Percentiles rank a stretch among this genome's conserved stretches.
phyloP scores from a whole-genome alignment of 306 rosid genomes.

The Cercis canadensis region DNA sequence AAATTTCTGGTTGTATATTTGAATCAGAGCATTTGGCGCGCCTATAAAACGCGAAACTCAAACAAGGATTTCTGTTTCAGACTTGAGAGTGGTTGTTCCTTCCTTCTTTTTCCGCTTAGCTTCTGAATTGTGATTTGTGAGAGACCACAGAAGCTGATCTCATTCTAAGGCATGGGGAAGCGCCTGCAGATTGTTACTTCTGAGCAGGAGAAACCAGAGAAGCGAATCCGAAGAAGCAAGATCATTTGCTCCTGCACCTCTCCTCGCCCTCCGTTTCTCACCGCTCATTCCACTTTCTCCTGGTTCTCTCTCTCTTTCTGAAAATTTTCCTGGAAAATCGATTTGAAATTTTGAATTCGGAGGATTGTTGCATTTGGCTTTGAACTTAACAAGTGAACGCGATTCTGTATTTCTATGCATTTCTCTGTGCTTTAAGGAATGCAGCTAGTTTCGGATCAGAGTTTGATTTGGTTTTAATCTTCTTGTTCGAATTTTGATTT shows the following conservation, averaged over 20 bases:
- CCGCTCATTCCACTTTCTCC: conserved; percentile 64
- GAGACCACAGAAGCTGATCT: background rate
- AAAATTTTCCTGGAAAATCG: conserved; percentile 9
- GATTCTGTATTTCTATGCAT: background rate
- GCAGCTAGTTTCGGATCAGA: background rate
- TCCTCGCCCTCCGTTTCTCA: conserved; percentile 67
- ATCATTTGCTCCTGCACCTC: conserved; percentile 78
- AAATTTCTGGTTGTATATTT: conserved; percentile 20
- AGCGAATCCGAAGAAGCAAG: conserved; percentile 68
- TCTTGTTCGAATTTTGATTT: conserved; percentile 2
- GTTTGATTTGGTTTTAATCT: background rate
- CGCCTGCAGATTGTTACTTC: conserved; percentile 45
- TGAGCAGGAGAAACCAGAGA: conserved; percentile 44
- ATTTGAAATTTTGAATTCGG: conserved; percentile 16
- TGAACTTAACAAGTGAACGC: conserved; percentile 23
- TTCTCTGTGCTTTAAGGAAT: background rate
- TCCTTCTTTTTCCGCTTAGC: conserved; percentile 18
- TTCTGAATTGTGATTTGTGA: conserved; percentile 25
- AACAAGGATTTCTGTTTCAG: conserved; percentile 21
- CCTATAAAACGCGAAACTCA: conserved; percentile 42
- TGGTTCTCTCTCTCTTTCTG: conserved; percentile 51
- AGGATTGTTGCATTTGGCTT: background rate
- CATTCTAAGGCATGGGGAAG: conserved; percentile 47
- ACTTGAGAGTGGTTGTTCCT: background rate
- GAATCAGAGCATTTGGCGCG: conserved; percentile 56